Base-by-base conservation (phyloP, 257 asterid genomes). In the Fraxinus cuspidata region DNA sequence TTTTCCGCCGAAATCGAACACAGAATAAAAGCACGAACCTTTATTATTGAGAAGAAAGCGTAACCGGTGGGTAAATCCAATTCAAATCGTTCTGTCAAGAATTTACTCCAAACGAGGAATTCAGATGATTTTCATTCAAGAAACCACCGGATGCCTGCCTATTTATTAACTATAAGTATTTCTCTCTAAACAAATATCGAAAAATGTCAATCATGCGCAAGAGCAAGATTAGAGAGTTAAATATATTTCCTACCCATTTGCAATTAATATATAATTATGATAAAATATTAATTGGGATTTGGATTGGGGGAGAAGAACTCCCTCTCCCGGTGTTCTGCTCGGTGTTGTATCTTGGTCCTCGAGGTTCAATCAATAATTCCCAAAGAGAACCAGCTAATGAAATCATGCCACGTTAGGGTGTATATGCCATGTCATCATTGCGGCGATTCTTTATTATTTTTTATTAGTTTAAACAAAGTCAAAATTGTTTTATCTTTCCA, bases 91-190 rank as follows among this genome's bases (percentile, higher is more conserved):
- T 19, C 84, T 79, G 85, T 75, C 84, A 28, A 23, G 58, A 80
- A 58, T 73, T 73, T 70, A 77, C 77, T 56, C 71, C 23, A 51
- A 51, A 86, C 80, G 81, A 80, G 82, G 63, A 71, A 81, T 78
- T 78, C 66, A 70, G 80, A 69, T 73, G 21, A 72, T 64, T 79
- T 65, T 70, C 49, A 73, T 28, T 84, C 84, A 76, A 79, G 71
- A 66, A 74, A 56, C 72, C 78, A 78, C 78, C 75, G 83, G 70
- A 77, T 77, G 72, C 75, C 80, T 38, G 79, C 85, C 85, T 78
- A 78, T 64, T 72, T 1, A 38, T 68, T 38, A 38, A 76, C 21
- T 75, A 76, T 7, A 37, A 81, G 63, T 80, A 82, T 32, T 82
- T 82, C 80, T 71, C 74, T 81, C 53, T 16, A 19, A 51, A 51